phyloP scores from a whole-genome alignment of 139 green algal genomes.

The Haematococcus sp. region DNA sequence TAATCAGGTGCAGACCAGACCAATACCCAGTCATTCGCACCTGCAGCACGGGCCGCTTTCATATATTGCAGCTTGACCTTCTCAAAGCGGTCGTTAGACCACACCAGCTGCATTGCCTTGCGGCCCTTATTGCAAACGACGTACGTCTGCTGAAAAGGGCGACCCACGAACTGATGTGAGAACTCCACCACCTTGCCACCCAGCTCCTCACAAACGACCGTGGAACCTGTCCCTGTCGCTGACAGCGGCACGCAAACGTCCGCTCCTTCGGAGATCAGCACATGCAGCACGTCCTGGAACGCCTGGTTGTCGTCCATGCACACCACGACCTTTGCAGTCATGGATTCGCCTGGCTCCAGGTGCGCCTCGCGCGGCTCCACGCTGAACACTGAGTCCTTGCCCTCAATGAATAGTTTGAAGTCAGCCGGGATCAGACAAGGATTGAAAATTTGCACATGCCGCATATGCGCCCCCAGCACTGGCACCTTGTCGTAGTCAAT shows the following conservation, averaged over 20 bases:
- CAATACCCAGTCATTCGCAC: too few relatives aligned
- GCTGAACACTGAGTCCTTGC: slow-evolving; percentile 54
- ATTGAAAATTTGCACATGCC: slow-evolving; percentile 62
- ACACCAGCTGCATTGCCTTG: slow-evolving; percentile 45
- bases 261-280: slow-evolving; percentile 70
- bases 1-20: too few relatives aligned
- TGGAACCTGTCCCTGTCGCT: slow-evolving; percentile 61
- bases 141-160: slow-evolving; percentile 53
- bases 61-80: slow-evolving; percentile 36
- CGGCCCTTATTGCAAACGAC: slow-evolving; percentile 63
- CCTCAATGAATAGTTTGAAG: slow-evolving; percentile 72
- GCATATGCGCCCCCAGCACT: slow-evolving; percentile 59
- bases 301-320: slow-evolving; percentile 31
- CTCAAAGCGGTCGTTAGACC: slow-evolving; percentile 53
- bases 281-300: slow-evolving; percentile 72
- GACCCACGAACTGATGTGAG: slow-evolving; percentile 62
- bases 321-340: slow-evolving; percentile 33
- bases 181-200: slow-evolving; percentile 55
- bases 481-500: slow-evolving; percentile 63
- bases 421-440: slow-evolving; percentile 64
- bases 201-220: slow-evolving; percentile 58
- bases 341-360: slow-evolving; percentile 42
- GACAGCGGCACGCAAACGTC: slow-evolving; percentile 61
- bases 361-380: slow-evolving; percentile 51
- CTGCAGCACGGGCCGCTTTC: slow-evolving; percentile 30